phyloP scores from a whole-genome alignment of 1,284 basidiomycete genomes.

The Phlebopus sp. region DNA sequence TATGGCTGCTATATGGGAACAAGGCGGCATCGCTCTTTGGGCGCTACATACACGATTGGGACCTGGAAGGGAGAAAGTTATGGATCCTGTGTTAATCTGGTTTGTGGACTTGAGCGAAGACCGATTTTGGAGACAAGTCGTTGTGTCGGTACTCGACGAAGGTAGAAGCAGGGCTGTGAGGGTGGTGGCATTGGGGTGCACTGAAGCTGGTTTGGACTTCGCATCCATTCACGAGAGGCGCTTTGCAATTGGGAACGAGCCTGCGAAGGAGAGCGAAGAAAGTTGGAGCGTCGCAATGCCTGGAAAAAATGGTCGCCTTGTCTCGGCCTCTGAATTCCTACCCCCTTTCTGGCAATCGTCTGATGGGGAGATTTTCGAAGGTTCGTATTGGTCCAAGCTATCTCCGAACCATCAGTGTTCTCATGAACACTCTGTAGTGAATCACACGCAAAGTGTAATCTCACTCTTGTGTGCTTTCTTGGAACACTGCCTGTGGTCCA shows the following conservation, averaged over 20 bases:
- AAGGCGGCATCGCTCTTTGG: slow-evolving; percentile 65
- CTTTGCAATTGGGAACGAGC: neutral
- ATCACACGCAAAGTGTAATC: slow-evolving; percentile 17
- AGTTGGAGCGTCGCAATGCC: slow-evolving; percentile 25
- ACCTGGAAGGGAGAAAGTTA: slow-evolving; percentile 60
- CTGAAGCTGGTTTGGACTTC: slow-evolving; percentile 15
- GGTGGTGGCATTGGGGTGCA: slow-evolving; percentile 21
- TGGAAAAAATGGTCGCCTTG: slow-evolving; percentile 42
- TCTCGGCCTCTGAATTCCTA: slow-evolving; percentile 28
- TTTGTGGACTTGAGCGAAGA: slow-evolving; percentile 32
- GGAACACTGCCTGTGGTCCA: slow-evolving; percentile 55
- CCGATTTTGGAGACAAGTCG: slow-evolving; percentile 38
- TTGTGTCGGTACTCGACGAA: slow-evolving; percentile 23
- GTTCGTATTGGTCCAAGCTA: slow-evolving; percentile 35
- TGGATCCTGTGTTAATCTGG: slow-evolving; percentile 58
- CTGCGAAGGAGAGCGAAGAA: slow-evolving; percentile 5
- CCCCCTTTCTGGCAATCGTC: slow-evolving; percentile 47
- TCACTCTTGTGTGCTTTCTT: slow-evolving; percentile 46
- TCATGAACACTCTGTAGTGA: slow-evolving; percentile 14
- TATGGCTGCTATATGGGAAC: slow-evolving; percentile 69
- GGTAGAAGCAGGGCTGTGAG: slow-evolving; percentile 8
- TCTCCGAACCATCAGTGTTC: neutral
- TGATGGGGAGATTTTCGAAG: slow-evolving; percentile 49
- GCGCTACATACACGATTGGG: slow-evolving; percentile 61
- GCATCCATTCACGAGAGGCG: slow-evolving; percentile 18